phyloP scores from a whole-genome alignment of 148 eudicot species.

The Spergularia marina region DNA sequence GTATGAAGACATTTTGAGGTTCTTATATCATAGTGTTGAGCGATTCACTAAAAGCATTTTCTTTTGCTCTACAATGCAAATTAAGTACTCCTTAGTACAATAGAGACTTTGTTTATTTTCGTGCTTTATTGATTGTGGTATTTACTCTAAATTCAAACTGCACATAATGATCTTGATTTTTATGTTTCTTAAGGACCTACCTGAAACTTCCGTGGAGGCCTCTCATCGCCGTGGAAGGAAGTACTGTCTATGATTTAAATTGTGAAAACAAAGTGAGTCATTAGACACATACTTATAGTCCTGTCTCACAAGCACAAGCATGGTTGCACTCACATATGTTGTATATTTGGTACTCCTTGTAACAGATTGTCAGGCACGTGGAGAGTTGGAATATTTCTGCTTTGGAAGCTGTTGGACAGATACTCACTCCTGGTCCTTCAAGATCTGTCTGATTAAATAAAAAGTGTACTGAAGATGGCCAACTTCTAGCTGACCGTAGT shows the following conservation, averaged over 20 bases:
- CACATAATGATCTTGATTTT: slow-evolving; percentile 1
- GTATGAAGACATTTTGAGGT: background rate
- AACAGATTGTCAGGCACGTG: slow-evolving; percentile 71
- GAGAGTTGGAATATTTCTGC: slow-evolving; percentile 94
- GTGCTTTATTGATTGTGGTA: slow-evolving; percentile 2
- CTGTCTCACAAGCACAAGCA: background rate
- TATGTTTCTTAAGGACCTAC: slow-evolving; percentile 58
- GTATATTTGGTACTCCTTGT: slow-evolving; percentile 6
- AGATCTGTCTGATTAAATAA: slow-evolving; percentile 27
- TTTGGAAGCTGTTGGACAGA: slow-evolving; percentile 83
- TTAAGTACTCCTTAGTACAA: background rate
- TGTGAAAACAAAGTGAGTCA: slow-evolving; percentile 53
- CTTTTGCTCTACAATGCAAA: background rate
- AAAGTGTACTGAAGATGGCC: background rate
- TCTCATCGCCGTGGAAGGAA: slow-evolving; percentile 72
- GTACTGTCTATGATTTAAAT: slow-evolving; percentile 61
- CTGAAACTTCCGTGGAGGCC: slow-evolving; percentile 97
- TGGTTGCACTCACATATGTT: background rate
- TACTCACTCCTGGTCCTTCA: slow-evolving; percentile 58
- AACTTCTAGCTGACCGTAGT: slow-evolving; percentile 2
- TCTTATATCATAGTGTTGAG: background rate
- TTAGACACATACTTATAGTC: background rate
- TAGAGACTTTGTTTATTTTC: background rate
- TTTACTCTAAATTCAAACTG: background rate
- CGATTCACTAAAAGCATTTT: background rate